Base-by-base conservation (phyloP, 176 grass and related monocot species). In the Eleusine coracana region DNA sequence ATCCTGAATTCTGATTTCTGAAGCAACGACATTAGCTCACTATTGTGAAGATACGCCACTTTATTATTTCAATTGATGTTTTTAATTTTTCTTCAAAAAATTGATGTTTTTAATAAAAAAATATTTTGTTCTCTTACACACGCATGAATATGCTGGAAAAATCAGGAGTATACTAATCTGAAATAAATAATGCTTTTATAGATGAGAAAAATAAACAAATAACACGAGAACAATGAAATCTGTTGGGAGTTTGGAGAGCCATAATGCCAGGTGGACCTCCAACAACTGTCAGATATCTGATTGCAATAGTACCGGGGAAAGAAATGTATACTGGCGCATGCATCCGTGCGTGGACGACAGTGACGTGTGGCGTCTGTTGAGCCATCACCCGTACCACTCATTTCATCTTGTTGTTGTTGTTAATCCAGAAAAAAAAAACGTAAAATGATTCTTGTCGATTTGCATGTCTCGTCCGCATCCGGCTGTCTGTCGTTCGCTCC, bases 281-380 rank as follows among this genome's bases (percentile, higher is more conserved):
- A 74, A 59, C 75, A 21, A 66, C 27, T 39, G 86, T 88, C 80
- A 83, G 68, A 73, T 42, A 80, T 73, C 20, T 79, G 68, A 84
- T 58, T 54, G 62, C 61, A 48, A 88, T 42, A 56, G 54, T 56
- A 49, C 54, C 56, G 74, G 37, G 9, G 7, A 21, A 20, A 45
- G 15, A 27, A 54, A 20, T 16, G 13, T 0, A 36, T 54, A 25
- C 64, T 13, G 78, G 7, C 27, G 68, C 63, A 12, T 54, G 38
- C 68, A 61, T 74, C 56, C 67, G 75, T 68, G 75, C 69, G 50
- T 23, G 59, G 38, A 68, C 39, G 77, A 69, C 61, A 68, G 61
- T 70, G 87, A 88, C 81, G 29, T 28, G 42, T 13, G 39, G 25
- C 27, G 20, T 52, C 29, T 1, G 87, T 75, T 84, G n/a, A 68